These are phyloP conservation scores for Dunaliella primolecta DNA, from an alignment of 139 green algal species.

Conservation along the genomic window DNA sequence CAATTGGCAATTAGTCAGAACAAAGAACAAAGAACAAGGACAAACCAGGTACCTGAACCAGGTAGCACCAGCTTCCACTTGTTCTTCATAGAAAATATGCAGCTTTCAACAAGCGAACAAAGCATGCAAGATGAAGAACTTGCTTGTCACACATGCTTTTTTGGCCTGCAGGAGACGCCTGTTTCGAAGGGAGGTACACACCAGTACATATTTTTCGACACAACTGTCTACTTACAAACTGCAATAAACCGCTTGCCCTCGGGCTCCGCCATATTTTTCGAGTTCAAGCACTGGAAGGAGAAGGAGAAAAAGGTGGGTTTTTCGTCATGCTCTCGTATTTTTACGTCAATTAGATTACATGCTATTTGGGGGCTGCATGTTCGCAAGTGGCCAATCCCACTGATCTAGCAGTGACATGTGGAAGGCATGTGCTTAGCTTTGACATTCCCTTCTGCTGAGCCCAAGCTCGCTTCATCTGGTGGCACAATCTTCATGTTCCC, in stretches of 20 bases:
- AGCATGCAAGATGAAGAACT: no score
- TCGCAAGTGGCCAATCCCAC: neutral
- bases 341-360: neutral
- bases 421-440: neutral
- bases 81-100: no score
- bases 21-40: no score
- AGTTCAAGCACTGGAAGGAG: conserved; percentile 72
- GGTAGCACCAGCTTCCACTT: no score
- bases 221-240: conserved; percentile 59
- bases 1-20: no score
- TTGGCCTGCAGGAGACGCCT: conserved; percentile 46
- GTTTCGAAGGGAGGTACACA: conserved; percentile 10
- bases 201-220: conserved; percentile 56
- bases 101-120: no score
- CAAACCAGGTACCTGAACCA: no score
- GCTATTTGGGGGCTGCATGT: neutral
- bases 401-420: neutral
- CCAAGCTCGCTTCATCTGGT: neutral
- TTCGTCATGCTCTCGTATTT: neutral
- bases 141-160: conserved; percentile 10
- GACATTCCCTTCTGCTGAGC: neutral
- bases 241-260: conserved; percentile 41
- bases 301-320: conserved; percentile 66
- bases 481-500: neutral
- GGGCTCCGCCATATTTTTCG: conserved; percentile 61